Evolutionary conservation across 176 grass and related monocot genomes (phyloP), one percentile per base, ranked within the genome.

Genomic region (Luzula sylvatica): DNA sequence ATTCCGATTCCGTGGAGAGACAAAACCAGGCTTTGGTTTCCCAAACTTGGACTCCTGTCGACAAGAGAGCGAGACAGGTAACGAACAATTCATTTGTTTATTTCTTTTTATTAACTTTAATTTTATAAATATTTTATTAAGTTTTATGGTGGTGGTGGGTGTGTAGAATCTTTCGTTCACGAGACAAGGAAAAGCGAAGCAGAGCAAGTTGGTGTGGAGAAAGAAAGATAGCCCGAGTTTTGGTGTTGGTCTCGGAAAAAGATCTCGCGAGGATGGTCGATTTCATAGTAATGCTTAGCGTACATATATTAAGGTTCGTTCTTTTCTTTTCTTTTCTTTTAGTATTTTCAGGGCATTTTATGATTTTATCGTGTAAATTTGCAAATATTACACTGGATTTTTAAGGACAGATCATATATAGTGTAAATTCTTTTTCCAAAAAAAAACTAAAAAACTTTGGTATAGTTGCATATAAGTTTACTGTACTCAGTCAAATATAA

Each of bases 41-140:
- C 52, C 41, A 26, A 15, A 70, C 85, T 68, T 86, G 78, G 81
- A 90, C 92, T 63, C 92, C 92, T 58, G 3, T 90, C 42, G 92
- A 96, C 74, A 90, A 96, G 68, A 80, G 85, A 72, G 85, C 81
- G 4, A 87, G 85, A 80, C 81, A 83, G 78, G 85, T 98, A 80
- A 60, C 26, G 4, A 32, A 26, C 25, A 56, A 51, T 14, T 60
- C 23, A 12, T 44, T 25, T 44, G 20, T 23, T 60, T 25, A 43
- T 13, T 15, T 57, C 39, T n/a, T 15, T 61, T 14, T 53, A 26
- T 3, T 46, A 5, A 6, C 32, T 50, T 53, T 38, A 32, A 24
- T 9, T 43, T 53, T 18, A 19, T 52, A 62, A 19, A 57, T 40
- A 56, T 64, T 66, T 25, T 61, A 52, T 38, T 57, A 20, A 52